Base-by-base conservation (phyloP, 139 green algal species). In the Asterochloris erici region DNA sequence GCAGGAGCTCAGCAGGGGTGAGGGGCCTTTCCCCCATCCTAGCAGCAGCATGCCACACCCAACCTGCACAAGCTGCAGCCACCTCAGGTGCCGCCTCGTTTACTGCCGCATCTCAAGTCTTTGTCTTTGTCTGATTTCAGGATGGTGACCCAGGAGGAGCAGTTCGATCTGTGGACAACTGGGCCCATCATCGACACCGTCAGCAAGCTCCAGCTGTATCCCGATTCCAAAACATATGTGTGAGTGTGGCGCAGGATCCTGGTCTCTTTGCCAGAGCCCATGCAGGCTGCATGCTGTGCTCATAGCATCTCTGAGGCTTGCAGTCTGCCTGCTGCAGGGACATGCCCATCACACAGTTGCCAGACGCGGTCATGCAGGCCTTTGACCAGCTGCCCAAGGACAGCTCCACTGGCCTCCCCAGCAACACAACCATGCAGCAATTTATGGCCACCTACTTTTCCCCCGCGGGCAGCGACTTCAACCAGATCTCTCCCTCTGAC, bases 381-480 rank as follows among this genome's bases (percentile, higher is more conserved):
- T 81, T 81, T 28, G 61, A 81, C 27, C 62, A 62, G 11, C 26
- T 81, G 63, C 77, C 77, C 12, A 73, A 73, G 16, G 27, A 73
- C 61, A 54, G 38, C 38, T 14, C 63, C 27, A 73, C 73, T 74
- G 77, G 77, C 26, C 63, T 73, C 47, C 63, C 63, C 28, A 63
- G 28, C 77, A 81, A 81, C 63, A 0, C 26, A 29, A 81, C 27
- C 15, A 62, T 81, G 14, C 77, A 81, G 63, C 61, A 63, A 16
- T 81, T 73, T 63, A 23, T 73, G 54, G 77, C 77, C 28, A 63
- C 63, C n/a, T 73, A 73, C 26, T 81, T 73, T 63, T 38, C 28
- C 15, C 19, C 63, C 29, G 77, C 77, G 26, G 62, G 82, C 77
- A 86, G 82, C 66, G 82, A 86, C 28, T 69, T 86, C 27, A 71